Percentiles rank a stretch among this genome's conserved stretches.
Evolutionary conservation across 768 basidiomycete species (phyloP).

Genomic region (Lactarius quietus): DNA sequence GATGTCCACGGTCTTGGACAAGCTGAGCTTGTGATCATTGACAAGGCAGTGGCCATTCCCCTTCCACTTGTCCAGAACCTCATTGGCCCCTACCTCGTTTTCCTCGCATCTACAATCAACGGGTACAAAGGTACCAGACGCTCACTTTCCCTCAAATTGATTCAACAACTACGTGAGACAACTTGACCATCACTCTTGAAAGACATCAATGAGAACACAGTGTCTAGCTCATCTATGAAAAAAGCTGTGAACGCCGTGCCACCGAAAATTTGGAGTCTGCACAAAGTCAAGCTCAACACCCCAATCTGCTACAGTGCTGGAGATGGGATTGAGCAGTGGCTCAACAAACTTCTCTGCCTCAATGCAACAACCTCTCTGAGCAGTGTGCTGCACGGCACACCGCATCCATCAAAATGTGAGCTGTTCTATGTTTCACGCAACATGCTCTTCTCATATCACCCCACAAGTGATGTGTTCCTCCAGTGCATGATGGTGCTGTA

Average conservation of each 20-base stretch:
- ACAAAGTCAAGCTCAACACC: conserved; percentile 91
- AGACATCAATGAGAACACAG: conserved; percentile 46
- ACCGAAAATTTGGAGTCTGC: conserved; percentile 68
- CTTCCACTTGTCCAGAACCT: conserved; percentile 93
- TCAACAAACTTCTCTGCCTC: conserved; percentile 85
- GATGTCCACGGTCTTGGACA: conserved; percentile 97
- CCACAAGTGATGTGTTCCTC: conserved; percentile 94
- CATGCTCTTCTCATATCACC: conserved; percentile 95
- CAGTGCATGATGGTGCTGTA: conserved; percentile 99
- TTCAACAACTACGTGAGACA: conserved; percentile 93
- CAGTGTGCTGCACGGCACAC: conserved; percentile 69
- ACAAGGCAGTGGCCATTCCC: conserved; percentile 98
- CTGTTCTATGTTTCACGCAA: conserved; percentile 95
- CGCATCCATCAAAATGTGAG: conserved; percentile 91
- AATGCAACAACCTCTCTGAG: conserved; percentile 68
- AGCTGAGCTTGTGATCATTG: conserved; percentile 95
- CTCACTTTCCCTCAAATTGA: conserved; percentile 92
- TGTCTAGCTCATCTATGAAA: conserved; percentile 44
- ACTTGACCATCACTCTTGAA: conserved; percentile 76
- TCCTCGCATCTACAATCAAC: conserved; percentile 99
- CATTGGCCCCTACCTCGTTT: conserved; percentile 94
- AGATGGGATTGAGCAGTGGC: conserved; percentile 93
- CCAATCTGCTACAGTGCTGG: conserved; percentile 89
- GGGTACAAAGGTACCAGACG: conserved; percentile 99
- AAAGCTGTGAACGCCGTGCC: conserved; percentile 52